These are phyloP conservation scores for Gryganskiella cystojenkinii DNA, from an alignment of 192 early-diverging fungal species.

Conservation along the genomic window DNA sequence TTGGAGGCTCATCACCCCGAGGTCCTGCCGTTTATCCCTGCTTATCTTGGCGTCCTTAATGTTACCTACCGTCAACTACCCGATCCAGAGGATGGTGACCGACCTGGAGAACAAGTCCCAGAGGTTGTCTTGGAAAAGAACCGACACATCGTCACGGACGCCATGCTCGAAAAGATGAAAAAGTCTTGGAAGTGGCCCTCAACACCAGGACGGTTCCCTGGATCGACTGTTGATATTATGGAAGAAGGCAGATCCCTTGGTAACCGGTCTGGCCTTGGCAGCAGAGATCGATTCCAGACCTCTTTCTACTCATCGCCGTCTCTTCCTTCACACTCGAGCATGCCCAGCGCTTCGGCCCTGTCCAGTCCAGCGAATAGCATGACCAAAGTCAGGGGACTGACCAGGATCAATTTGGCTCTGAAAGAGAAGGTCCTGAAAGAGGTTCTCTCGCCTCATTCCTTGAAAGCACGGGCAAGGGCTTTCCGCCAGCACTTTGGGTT, in stretches of 20 bases:
- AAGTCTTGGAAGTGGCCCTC: conserved; percentile 53
- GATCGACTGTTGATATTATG: conserved; percentile 52
- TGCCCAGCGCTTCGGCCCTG: conserved; percentile 26
- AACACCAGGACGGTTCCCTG: conserved; percentile 33
- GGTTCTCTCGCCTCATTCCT: conserved; percentile 87
- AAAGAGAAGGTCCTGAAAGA: conserved; percentile 93
- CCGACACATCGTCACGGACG: conserved; percentile 83
- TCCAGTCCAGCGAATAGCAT: conserved; percentile 31
- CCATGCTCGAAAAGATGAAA: conserved; percentile 65
- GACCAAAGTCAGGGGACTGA: conserved; percentile 38
- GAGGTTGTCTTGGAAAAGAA: conserved; percentile 93
- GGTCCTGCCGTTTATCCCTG: conserved; percentile 88
- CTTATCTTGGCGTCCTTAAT: conserved; percentile 94
- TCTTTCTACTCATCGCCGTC: conserved; percentile 51
- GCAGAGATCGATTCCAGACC: background rate
- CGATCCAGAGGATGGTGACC: conserved; percentile 52
- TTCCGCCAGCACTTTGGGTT: conserved; percentile 62
- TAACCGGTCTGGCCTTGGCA: background rate
- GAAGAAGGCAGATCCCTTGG: conserved; percentile 46
- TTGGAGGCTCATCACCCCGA: conserved; percentile 75
- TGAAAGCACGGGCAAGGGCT: conserved; percentile 75
- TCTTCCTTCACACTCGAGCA: conserved; percentile 40
- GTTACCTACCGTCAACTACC: conserved; percentile 78
- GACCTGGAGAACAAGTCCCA: conserved; percentile 61
- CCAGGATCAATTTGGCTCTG: conserved; percentile 75